Conservation (phyloP, 2,329 filamentous ascomycete genomes). For the Diaporthe longicolla region DNA sequence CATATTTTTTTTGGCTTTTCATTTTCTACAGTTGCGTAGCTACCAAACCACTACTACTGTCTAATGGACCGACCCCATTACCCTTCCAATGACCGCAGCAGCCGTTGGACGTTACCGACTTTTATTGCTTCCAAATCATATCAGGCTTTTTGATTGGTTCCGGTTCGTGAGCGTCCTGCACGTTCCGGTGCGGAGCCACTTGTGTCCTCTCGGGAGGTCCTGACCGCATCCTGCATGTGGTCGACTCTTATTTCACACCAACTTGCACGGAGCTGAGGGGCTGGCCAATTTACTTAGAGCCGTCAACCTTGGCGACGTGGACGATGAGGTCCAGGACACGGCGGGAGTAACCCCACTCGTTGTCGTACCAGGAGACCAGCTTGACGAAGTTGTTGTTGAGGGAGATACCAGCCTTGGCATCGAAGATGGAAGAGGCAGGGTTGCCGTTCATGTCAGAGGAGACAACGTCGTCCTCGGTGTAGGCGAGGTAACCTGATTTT, state of each 20-base stretch:
- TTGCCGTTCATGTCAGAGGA: slow-evolving; percentile 95
- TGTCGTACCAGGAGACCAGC: slow-evolving; percentile 98
- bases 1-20: slow-evolving; percentile 32
- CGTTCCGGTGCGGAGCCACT: not conserved
- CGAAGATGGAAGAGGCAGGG: slow-evolving; percentile 96
- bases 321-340: slow-evolving; percentile 87
- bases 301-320: slow-evolving; percentile 86
- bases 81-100: slow-evolving; percentile 36
- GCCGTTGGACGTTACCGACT: slow-evolving; percentile 43
- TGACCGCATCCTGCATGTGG: slow-evolving; percentile 12
- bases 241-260: slow-evolving; percentile 19
- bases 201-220: slow-evolving; percentile 3
- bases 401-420: slow-evolving; percentile 98
- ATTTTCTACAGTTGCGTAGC: slow-evolving; percentile 37
- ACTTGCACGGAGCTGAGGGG: slow-evolving; percentile 37
- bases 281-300: slow-evolving; percentile 59
- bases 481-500: slow-evolving; percentile 81
- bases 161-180: slow-evolving; percentile 13
- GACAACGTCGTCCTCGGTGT: slow-evolving; percentile 98
- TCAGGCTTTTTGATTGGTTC: slow-evolving; percentile 17
- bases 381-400: slow-evolving; percentile 99
- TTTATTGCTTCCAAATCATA: slow-evolving; percentile 37
- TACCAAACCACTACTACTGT: slow-evolving; percentile 34
- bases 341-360: slow-evolving; percentile 99
- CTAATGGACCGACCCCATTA: slow-evolving; percentile 29